Base-by-base conservation (phyloP, 2,329 filamentous ascomycete genomes). In the Exophiala aquamarina region DNA sequence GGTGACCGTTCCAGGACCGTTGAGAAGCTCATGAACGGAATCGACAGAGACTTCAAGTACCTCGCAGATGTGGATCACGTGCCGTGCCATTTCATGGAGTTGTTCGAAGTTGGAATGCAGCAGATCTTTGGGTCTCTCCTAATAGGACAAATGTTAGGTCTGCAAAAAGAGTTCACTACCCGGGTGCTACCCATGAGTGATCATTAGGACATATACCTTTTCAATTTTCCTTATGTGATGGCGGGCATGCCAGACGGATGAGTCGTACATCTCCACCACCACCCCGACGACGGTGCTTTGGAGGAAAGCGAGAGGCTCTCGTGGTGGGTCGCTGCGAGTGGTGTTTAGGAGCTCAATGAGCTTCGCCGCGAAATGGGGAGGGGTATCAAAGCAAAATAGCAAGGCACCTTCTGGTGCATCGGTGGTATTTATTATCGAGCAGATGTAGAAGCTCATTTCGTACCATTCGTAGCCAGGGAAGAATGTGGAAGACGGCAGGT, bases 1-100 rank as follows among this genome's bases (percentile, higher is more conserved):
- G 9, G 41, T 48, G 50, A 58, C 59, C 6, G 42, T 43, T 2
- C 33, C 15, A 28, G 61, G 52, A 18, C 63, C 60, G 10, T 42
- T 28, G 7, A 61, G 42, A 4, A 66, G 47, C 10, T 54, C 53
- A 4, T 50, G 33, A 19, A 65, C 26, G 2, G 59, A 65, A 20
- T 65, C 58, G 20, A 59, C 52, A 0, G 65, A 61, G 5, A 67
- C 59, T 6, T 62, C 57, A n/a, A 68, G 57, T 3, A 59, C 61
- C 50, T 67, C 65, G 4, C 55, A 59, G 3, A 54, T 59, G 40
- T 67, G 63, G 18, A 64, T 61, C 17, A 59, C 57, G 44, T 68
- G 65, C 9, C 65, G 55, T 4, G 59, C 60, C 34, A 62, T 59
- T 19, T 68, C 60, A 46, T 68, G 64, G 2, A 66, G 58, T 10